Conservation (phyloP, 352 stramenopile genomes). For the Pythium monospermum region DNA sequence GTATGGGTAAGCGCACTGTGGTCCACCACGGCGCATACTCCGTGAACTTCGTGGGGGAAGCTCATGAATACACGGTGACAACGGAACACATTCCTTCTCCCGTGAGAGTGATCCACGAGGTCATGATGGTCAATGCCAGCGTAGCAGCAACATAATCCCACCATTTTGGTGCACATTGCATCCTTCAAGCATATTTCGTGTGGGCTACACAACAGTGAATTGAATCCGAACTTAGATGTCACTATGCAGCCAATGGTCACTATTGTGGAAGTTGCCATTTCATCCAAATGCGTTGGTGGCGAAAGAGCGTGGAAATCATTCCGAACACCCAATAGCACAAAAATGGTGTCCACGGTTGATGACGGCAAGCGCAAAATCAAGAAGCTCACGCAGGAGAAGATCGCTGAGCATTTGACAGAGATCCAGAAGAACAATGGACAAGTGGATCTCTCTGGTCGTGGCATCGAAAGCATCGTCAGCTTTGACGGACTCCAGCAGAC, state of each 20-base stretch:
- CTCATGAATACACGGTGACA: too few species aligned
- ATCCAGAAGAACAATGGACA: constrained; percentile 45
- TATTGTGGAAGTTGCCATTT: not conserved
- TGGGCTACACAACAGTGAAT: not conserved
- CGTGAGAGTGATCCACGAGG: too few species aligned
- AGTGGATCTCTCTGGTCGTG: constrained; percentile 56
- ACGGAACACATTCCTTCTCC: too few species aligned
- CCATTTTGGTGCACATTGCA: too few species aligned
- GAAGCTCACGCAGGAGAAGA: constrained; percentile 83
- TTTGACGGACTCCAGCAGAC: constrained; percentile 48
- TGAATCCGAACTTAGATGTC: constrained; percentile 4
- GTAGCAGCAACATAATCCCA: too few species aligned
- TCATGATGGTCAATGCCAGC: too few species aligned
- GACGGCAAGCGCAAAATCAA: constrained; percentile 73
- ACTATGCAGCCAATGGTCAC: not conserved
- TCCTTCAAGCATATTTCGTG: not conserved
- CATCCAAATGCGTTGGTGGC: constrained; percentile 21
- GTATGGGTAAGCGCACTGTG: too few species aligned
- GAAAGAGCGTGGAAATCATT: constrained; percentile 6
- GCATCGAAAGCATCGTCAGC: constrained; percentile 79
- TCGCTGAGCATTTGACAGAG: constrained; percentile 44
- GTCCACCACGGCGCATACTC: too few species aligned
- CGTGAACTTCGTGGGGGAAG: too few species aligned
- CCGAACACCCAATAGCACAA: not conserved
- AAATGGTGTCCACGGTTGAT: constrained; percentile 17